Percentiles rank a stretch among this genome's conserved stretches.
These are phyloP conservation scores for Aspergillus transmontanensis DNA, from an alignment of 2,329 filamentous ascomycete species.

Conservation along the genomic window DNA sequence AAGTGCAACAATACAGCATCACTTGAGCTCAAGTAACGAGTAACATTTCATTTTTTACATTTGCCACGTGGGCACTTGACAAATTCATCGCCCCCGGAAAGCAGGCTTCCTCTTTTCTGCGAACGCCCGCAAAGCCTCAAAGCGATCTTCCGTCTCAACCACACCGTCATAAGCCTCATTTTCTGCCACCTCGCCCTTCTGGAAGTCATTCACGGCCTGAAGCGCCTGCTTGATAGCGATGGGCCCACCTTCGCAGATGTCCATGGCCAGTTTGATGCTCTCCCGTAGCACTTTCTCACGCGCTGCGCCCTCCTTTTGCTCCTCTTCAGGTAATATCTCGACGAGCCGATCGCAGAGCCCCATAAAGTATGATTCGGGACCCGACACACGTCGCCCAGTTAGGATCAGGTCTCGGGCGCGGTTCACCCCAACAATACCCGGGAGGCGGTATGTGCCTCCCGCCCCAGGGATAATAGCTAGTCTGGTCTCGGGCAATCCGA, in stretches of 20 bases:
- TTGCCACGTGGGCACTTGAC: neutral
- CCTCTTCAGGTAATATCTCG: slow-evolving; percentile 65
- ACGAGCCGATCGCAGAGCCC: slow-evolving; percentile 90
- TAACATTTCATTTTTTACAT: neutral
- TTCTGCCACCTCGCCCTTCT: slow-evolving; percentile 71
- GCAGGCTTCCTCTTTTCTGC: slow-evolving; percentile 70
- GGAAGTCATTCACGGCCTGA: slow-evolving; percentile 72
- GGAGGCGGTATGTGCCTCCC: slow-evolving; percentile 87
- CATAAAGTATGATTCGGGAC: slow-evolving; percentile 85
- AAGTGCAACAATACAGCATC: neutral
- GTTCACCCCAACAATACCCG: slow-evolving; percentile 73
- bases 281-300: slow-evolving; percentile 71
- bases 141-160: slow-evolving; percentile 78
- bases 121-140: slow-evolving; percentile 88
- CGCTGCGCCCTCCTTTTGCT: slow-evolving; percentile 58
- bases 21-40: neutral
- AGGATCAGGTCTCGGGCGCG: slow-evolving; percentile 89
- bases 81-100: slow-evolving; percentile 61
- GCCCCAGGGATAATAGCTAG: slow-evolving; percentile 94
- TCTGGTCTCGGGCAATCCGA: slow-evolving; percentile 88
- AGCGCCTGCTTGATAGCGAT: slow-evolving; percentile 79
- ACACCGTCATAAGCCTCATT: slow-evolving; percentile 84
- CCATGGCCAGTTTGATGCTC: slow-evolving; percentile 74
- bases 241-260: slow-evolving; percentile 89
- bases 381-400: slow-evolving; percentile 82